Base-by-base conservation (phyloP, 306 rosid genomes). In the Vigna hirtella region DNA sequence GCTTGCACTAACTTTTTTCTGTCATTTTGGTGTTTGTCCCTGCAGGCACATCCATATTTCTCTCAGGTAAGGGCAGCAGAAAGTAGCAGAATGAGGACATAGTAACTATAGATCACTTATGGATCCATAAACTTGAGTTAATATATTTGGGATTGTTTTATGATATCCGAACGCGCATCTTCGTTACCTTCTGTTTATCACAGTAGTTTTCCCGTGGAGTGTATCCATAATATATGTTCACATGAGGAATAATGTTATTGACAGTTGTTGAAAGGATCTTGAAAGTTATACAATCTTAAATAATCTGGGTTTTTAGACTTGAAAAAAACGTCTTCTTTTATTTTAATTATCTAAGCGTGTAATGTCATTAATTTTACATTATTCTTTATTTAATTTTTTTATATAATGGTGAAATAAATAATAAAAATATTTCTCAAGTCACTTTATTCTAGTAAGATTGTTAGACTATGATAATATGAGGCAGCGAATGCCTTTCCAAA, bases 61-160 rank as follows among this genome's bases (percentile, higher is more conserved):
- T 88, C 95, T 43, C 95, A 90, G 79, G 97, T 90, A 85, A 88
- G 93, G 88, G 97, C 95, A 65, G 97, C 97, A 34, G 97, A 92
- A 85, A 92, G 87, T 80, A 92, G 91, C 90, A 79, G 97, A 88
- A 90, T 87, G 91, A 87, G 95, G 76, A 87, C 93, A 11, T 83
- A 87, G 79, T 88, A 77, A 72, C 72, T 42, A 9, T 34, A 9
- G 58, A 36, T 52, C 30, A 17, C 9, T 7, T 59, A 8, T 73
- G 67, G 79, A 71, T 67, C 77, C 58, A 28, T 71, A 75, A 80
- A 43, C 88, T 67, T 8, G 83, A 78, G 76, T 52, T 58, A 1
- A 15, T 82, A 48, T 66, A 57, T 86, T 26, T 78, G 89, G 83
- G 85, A 77, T 73, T 87, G 91, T 83, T 67, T 32, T 70, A 71